A percentile compares a stretch with the other conserved stretches of the same genome.
These are phyloP conservation scores for Metschnikowia kofuensis DNA, from an alignment of 805 yeast species.

Conservation along the genomic window DNA sequence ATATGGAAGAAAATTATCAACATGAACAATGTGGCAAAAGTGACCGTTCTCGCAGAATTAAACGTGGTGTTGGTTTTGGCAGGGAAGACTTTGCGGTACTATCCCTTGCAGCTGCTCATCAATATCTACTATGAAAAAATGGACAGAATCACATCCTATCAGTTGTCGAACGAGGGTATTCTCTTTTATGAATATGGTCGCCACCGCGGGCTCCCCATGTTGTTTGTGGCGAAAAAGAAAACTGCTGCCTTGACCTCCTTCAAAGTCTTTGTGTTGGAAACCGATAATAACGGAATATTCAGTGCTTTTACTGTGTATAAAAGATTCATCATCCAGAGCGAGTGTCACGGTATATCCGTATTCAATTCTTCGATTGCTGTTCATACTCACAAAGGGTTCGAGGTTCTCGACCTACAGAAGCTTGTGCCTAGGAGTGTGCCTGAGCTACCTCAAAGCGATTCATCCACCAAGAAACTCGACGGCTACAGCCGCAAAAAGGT, in stretches of 20 bases:
- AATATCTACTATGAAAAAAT: slow-evolving; percentile 50
- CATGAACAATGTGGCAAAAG: slow-evolving; percentile 49
- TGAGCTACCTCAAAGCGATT: slow-evolving; percentile 32
- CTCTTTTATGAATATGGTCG: slow-evolving; percentile 65
- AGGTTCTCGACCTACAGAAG: slow-evolving; percentile 58
- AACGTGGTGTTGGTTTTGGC: slow-evolving; percentile 58
- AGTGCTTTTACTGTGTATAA: slow-evolving; percentile 38
- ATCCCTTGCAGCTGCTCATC: slow-evolving; percentile 59
- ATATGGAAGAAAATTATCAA: slow-evolving; percentile 62
- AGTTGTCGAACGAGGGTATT: slow-evolving; percentile 47
- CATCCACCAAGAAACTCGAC: slow-evolving; percentile 24
- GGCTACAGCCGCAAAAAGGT: slow-evolving; percentile 34
- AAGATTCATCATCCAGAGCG: slow-evolving; percentile 51
- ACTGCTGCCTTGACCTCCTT: slow-evolving; percentile 45
- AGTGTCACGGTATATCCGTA: slow-evolving; percentile 57
- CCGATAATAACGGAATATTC: slow-evolving; percentile 51
- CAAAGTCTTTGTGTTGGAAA: slow-evolving; percentile 55
- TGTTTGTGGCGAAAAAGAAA: slow-evolving; percentile 56
- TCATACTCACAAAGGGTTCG: slow-evolving; percentile 65
- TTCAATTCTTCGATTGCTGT: slow-evolving; percentile 66
- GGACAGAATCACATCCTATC: slow-evolving; percentile 43
- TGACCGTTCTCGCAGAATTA: slow-evolving; percentile 57
- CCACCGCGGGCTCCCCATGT: slow-evolving; percentile 58
- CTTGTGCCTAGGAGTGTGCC: slow-evolving; percentile 59
- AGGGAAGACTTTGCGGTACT: slow-evolving; percentile 57